A percentile compares a stretch with the other conserved stretches of the same genome.
phyloP scores from a whole-genome alignment of 2,329 filamentous ascomycete genomes.

The Botrytis fragariae region DNA sequence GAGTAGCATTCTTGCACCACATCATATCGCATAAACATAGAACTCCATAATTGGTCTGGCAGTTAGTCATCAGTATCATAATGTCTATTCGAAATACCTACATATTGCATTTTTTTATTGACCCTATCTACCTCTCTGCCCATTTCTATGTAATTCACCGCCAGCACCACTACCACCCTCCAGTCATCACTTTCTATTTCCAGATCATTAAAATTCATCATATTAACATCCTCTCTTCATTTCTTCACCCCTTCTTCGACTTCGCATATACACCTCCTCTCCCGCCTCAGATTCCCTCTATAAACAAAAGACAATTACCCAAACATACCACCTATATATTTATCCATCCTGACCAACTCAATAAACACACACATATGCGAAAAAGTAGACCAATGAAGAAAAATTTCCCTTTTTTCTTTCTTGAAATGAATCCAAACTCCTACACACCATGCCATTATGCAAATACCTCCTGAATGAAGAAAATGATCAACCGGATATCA shows the following conservation, averaged over 20 bases:
- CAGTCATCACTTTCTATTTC: not conserved
- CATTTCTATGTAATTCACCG: not conserved
- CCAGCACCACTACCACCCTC: not conserved
- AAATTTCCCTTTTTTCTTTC: not conserved
- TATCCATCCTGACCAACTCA: not conserved
- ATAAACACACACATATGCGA: not conserved
- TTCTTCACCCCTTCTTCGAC: not conserved
- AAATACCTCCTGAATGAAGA: not conserved
- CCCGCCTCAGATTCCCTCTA: not conserved
- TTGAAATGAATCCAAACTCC: not conserved
- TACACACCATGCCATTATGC: not conserved
- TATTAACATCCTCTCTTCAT: not conserved
- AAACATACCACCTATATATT: not conserved
- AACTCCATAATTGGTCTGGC: not conserved
- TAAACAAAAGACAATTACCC: not conserved
- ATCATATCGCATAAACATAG: not conserved
- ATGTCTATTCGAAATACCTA: not conserved
- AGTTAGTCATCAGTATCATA: not conserved
- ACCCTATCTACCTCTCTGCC: not conserved
- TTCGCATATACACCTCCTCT: not conserved
- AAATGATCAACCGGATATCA: conserved; percentile 9
- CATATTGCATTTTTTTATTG: not conserved
- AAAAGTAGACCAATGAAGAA: not conserved
- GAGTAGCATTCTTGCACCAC: too few species aligned
- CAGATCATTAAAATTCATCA: not conserved